phyloP scores from a whole-genome alignment of 225 moss, liverwort and hornwort species.

The Asterella californica region DNA sequence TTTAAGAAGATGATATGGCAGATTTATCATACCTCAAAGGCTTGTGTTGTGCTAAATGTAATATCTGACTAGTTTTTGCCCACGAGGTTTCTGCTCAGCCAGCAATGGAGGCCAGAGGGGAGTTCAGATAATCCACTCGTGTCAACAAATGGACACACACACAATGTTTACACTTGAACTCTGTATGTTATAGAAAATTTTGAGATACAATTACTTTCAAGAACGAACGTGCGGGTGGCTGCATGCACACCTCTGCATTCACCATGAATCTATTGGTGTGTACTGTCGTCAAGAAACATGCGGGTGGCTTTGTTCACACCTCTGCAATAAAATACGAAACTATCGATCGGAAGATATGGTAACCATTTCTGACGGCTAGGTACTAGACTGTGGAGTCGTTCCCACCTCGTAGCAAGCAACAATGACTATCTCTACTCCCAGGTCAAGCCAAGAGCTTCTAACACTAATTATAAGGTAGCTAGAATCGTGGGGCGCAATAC shows the following conservation, averaged over 20 bases:
- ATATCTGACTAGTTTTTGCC: neutral
- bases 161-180: neutral
- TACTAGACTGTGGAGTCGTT: neutral
- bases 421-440: neutral
- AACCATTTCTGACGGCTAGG: neutral
- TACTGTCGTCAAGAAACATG: neutral
- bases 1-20: too few relatives aligned
- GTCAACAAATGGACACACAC: neutral
- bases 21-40: too few relatives aligned
- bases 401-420: neutral
- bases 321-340: neutral
- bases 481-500: neutral
- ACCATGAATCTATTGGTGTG: neutral
- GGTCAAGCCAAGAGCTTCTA: neutral
- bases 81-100: neutral
- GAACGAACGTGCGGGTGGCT: conserved; percentile 11
- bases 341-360: neutral
- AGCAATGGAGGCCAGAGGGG: neutral
- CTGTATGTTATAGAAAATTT: neutral
- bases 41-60: neutral
- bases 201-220: neutral
- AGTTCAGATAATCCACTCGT: neutral
- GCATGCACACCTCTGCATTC: conserved; percentile 1
- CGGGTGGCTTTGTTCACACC: conserved; percentile 19
- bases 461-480: neutral